phyloP scores from a whole-genome alignment of 1,284 basidiomycete species.

The Coniophora puteana region DNA sequence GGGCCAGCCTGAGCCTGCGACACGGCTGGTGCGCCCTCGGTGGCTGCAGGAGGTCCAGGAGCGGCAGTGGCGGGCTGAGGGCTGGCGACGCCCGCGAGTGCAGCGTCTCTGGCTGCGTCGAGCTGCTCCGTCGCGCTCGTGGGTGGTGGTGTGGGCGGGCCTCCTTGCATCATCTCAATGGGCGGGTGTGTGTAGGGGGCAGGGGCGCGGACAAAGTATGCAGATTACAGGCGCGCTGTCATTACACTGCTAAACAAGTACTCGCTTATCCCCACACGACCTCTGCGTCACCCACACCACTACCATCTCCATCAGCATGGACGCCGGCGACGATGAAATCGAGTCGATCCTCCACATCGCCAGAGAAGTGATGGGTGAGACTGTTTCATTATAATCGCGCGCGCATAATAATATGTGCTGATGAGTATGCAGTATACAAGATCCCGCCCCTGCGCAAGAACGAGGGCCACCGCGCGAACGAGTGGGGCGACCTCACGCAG shows the following conservation, averaged over 20 bases:
- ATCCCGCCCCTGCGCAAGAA: slow-evolving; percentile 81
- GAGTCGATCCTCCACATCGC: slow-evolving; percentile 84
- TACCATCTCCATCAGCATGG: slow-evolving; percentile 35
- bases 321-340: slow-evolving; percentile 66
- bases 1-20: slow-evolving; percentile 8
- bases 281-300: slow-evolving; percentile 2
- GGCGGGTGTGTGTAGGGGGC: slow-evolving; percentile 10
- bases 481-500: slow-evolving; percentile 79
- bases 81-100: slow-evolving; percentile 3
- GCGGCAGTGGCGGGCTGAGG: slow-evolving; percentile 4
- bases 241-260: slow-evolving; percentile 16
- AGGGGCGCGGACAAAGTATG: not conserved
- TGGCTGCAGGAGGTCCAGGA: slow-evolving; percentile 8
- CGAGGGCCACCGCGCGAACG: slow-evolving; percentile 81
- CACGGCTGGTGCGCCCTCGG: slow-evolving; percentile 4
- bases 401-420: slow-evolving; percentile 9
- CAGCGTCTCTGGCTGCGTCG: slow-evolving; percentile 33
- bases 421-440: slow-evolving; percentile 58
- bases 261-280: not conserved
- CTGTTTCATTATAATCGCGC: slow-evolving; percentile 10
- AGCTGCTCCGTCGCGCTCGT: slow-evolving; percentile 50
- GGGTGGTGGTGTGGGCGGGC: slow-evolving; percentile 57
- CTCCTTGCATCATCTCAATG: slow-evolving; percentile 36
- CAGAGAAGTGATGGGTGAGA: slow-evolving; percentile 85
- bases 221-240: slow-evolving; percentile 17